Percentiles rank a stretch among this genome's conserved stretches.
Conservation (phyloP, 75 land plant species). For the Isoetes taiwanensis region DNA sequence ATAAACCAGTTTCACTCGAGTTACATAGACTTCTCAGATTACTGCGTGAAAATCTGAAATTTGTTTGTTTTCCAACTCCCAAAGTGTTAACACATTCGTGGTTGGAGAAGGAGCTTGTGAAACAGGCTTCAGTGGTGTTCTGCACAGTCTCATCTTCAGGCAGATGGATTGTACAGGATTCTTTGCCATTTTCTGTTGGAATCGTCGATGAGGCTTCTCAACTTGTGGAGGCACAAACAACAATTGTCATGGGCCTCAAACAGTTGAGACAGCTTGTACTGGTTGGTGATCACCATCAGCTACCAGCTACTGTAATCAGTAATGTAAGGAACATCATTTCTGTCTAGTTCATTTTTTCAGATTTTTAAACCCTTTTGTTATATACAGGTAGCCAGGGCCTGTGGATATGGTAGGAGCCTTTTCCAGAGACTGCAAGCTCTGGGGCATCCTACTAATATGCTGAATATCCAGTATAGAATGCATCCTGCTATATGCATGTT, state of each 20-base stretch:
- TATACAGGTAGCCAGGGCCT: conserved; percentile 40
- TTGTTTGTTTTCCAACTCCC: too few species aligned
- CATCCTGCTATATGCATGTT: conserved; percentile 66
- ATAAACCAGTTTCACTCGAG: too few species aligned
- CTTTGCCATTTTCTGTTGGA: conserved; percentile 27
- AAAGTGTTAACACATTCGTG: too few species aligned
- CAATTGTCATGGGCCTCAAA: conserved; percentile 38
- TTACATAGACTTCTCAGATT: too few species aligned
- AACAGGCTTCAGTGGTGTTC: conserved; percentile 32
- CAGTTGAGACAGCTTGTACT: conserved; percentile 45
- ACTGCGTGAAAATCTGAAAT: too few species aligned
- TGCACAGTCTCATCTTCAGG: conserved; percentile 55
- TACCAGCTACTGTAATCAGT: conserved; percentile 66
- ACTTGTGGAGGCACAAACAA: conserved; percentile 63
- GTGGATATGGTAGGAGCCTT: conserved; percentile 69
- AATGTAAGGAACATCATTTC: conserved; percentile 25
- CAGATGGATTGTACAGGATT: conserved; percentile 14
- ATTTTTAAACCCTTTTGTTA: too few species aligned
- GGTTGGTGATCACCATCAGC: conserved; percentile 68
- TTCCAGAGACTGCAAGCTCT: conserved; percentile 51
- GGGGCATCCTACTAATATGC: conserved; percentile 43
- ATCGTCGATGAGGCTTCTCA: conserved; percentile 86
- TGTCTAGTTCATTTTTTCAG: too few species aligned
- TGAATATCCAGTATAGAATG: conserved; percentile 68
- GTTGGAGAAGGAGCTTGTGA: conserved; percentile 21